Evolutionary conservation across 371 early-diverging fungal species (phyloP).

Genomic region (Actinomucor elegans): DNA sequence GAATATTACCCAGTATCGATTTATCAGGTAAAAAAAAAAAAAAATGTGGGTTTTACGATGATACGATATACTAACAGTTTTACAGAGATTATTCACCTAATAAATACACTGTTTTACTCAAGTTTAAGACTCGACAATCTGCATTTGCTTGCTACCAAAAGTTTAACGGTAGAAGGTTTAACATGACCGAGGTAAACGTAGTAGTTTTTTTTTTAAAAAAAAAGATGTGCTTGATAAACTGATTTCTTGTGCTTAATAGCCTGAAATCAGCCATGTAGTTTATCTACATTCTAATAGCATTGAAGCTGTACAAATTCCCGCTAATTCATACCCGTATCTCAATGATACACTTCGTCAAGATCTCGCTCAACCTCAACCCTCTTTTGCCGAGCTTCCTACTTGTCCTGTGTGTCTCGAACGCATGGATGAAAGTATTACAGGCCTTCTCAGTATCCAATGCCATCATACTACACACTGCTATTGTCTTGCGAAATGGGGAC

Average conservation of each 20-base stretch:
- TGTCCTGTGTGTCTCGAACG: slow-evolving; percentile 96
- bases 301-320: slow-evolving; percentile 51
- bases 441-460: slow-evolving; percentile 86
- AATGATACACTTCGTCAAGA: slow-evolving; percentile 37
- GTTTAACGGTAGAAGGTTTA: slow-evolving; percentile 83
- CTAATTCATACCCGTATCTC: slow-evolving; percentile 60
- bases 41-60: background rate
- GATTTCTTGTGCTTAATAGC: slow-evolving; percentile 48
- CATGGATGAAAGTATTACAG: slow-evolving; percentile 86
- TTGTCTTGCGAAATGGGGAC: slow-evolving; percentile 91
- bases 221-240: background rate
- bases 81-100: slow-evolving; percentile 75
- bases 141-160: slow-evolving; percentile 70
- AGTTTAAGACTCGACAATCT: slow-evolving; percentile 57
- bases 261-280: slow-evolving; percentile 76
- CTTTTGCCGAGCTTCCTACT: slow-evolving; percentile 73
- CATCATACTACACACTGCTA: slow-evolving; percentile 92
- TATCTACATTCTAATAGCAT: slow-evolving; percentile 68
- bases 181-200: slow-evolving; percentile 73
- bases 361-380: background rate
- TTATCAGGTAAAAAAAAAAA: slow-evolving; percentile 52
- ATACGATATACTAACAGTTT: too few species aligned
- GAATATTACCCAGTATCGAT: slow-evolving; percentile 64
- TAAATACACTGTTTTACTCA: slow-evolving; percentile 82
- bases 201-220: too few species aligned